Evolutionary conservation across 306 rosid genomes (phyloP).

Genomic region (Quercus variabilis): DNA sequence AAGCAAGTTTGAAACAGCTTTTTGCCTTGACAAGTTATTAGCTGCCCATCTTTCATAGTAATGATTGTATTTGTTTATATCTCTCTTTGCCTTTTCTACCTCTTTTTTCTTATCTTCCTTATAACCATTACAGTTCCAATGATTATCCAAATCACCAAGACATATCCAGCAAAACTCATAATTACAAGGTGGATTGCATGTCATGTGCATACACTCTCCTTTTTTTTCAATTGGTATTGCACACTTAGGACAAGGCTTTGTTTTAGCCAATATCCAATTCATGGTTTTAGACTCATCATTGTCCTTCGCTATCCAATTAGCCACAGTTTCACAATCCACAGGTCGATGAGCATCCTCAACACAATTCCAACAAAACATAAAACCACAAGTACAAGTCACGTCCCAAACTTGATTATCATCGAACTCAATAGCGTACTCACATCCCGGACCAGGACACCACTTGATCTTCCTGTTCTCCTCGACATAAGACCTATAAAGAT

Average conservation of each 20-base stretch:
- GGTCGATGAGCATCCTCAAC: conserved; percentile 46
- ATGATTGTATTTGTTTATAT: conserved; percentile 31
- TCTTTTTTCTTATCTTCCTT: neutral
- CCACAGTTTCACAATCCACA: conserved; percentile 36
- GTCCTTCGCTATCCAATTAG: conserved; percentile 35
- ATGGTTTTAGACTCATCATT: conserved; percentile 30
- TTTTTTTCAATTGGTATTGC: conserved; percentile 39
- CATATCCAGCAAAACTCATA: conserved; percentile 47
- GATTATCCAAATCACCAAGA: conserved; percentile 26
- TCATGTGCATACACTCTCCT: conserved; percentile 45
- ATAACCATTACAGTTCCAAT: conserved; percentile 25
- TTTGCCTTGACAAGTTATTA: conserved; percentile 29
- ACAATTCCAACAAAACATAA: conserved; percentile 44
- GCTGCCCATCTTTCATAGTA: conserved; percentile 41
- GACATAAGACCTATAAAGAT: conserved; percentile 39
- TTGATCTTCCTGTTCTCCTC: conserved; percentile 40
- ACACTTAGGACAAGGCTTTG: conserved; percentile 48
- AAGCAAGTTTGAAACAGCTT: conserved; percentile 21
- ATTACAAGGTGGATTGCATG: conserved; percentile 35
- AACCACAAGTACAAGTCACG: conserved; percentile 31
- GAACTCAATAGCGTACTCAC: conserved; percentile 35
- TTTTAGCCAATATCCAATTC: conserved; percentile 39
- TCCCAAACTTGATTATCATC: conserved; percentile 4
- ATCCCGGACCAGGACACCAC: conserved; percentile 50
- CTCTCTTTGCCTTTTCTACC: conserved; percentile 18